These are phyloP conservation scores for Gynochthodes officinalis DNA, from an alignment of 257 asterid genomes.

Conservation along the genomic window DNA sequence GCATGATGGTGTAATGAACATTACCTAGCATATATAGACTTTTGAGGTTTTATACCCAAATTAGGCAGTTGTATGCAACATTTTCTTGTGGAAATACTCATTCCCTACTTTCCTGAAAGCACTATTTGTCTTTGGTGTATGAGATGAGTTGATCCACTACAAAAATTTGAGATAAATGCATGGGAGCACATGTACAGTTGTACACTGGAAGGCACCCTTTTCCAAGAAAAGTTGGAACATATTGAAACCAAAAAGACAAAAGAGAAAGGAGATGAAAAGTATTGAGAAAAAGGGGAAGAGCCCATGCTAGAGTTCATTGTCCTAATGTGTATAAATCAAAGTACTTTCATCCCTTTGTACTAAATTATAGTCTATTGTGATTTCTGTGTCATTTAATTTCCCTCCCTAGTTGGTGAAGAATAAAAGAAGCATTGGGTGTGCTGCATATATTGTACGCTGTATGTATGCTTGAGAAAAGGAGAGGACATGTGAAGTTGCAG, in stretches of 20 bases:
- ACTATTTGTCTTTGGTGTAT: not conserved
- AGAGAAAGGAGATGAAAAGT: not conserved
- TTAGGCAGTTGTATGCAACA: not conserved
- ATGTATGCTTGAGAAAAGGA: not conserved
- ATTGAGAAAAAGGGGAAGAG: not conserved
- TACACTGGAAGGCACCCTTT: not conserved
- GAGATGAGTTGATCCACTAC: not conserved
- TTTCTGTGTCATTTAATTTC: not conserved
- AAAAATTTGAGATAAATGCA: not conserved
- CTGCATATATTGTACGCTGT: not conserved
- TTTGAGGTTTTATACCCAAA: too few species aligned
- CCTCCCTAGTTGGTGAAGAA: not conserved
- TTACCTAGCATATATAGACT: too few species aligned
- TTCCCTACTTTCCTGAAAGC: not conserved
- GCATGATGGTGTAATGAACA: too few species aligned
- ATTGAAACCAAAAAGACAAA: not conserved
- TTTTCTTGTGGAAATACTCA: not conserved
- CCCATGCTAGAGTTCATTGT: not conserved
- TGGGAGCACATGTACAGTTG: slow-evolving; percentile 6
- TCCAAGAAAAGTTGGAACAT: not conserved
- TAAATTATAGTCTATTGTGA: not conserved
- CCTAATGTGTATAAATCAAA: not conserved
- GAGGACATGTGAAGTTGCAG: not conserved
- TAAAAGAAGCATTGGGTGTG: not conserved
- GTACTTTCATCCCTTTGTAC: not conserved